These are phyloP conservation scores for Candida sp. DNA, from an alignment of 1,139 yeast genomes.

Conservation along the genomic window DNA sequence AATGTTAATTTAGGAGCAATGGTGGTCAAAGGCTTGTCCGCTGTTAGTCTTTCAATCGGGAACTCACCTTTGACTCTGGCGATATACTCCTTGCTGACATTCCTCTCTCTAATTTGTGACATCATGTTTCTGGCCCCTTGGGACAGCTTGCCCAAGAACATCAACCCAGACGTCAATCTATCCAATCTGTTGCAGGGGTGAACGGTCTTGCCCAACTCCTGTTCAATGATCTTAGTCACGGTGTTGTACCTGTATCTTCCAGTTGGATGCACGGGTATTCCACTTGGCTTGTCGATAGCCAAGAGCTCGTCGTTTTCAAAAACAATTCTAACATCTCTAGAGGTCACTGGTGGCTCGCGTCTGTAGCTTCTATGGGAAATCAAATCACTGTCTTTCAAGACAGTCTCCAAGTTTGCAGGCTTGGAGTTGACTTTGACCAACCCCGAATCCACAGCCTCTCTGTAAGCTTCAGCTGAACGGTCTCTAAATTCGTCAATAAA, in stretches of 20 bases:
- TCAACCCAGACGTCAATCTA: slow-evolving; percentile 89
- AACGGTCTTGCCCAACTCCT: slow-evolving; percentile 63
- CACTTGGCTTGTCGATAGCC: slow-evolving; percentile 93
- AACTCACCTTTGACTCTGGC: slow-evolving; percentile 91
- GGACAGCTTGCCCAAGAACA: slow-evolving; percentile 89
- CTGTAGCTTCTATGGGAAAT: slow-evolving; percentile 84
- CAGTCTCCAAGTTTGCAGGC: slow-evolving; percentile 65
- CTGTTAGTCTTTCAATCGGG: slow-evolving; percentile 54
- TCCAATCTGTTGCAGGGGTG: slow-evolving; percentile 96
- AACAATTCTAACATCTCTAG: slow-evolving; percentile 72
- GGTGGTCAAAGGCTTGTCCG: slow-evolving; percentile 74
- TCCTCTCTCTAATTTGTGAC: slow-evolving; percentile 73
- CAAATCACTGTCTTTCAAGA: slow-evolving; percentile 83
- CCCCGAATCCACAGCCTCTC: slow-evolving; percentile 70
- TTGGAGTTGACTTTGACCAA: slow-evolving; percentile 72
- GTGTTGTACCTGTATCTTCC: slow-evolving; percentile 91
- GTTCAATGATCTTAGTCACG: slow-evolving; percentile 79
- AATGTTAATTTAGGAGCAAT: slow-evolving; percentile 81
- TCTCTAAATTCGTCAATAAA: slow-evolving; percentile 88
- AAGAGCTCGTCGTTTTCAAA: slow-evolving; percentile 79
- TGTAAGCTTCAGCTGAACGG: slow-evolving; percentile 70
- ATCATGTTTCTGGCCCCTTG: slow-evolving; percentile 82
- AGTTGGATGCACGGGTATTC: slow-evolving; percentile 96
- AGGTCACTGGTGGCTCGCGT: slow-evolving; percentile 90
- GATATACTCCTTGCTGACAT: slow-evolving; percentile 80